Evolutionary conservation across 2,329 filamentous ascomycete species (phyloP), one percentile per base, ranked within the genome.

Genomic region (Botryotinia globosa): DNA sequence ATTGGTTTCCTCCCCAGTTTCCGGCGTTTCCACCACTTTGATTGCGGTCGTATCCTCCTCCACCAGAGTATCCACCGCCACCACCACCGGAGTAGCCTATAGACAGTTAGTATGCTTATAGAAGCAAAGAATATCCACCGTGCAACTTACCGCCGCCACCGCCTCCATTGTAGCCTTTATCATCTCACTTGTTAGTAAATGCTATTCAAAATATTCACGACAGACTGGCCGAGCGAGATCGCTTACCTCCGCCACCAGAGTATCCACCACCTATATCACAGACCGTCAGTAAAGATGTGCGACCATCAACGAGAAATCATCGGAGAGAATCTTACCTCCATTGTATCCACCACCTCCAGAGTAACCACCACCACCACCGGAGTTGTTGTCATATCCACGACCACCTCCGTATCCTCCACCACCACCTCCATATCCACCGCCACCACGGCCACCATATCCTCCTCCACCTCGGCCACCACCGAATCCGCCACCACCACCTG

Each of bases 381-480:
- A 76, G 29, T 80, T 81, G 74, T 84, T 82, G n/a, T 80, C 77
- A 71, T 77, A 77, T 42, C 71, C 69, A 54, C 77, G 77, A 37
- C 77, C 77, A 78, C 71, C 81, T 68, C 69, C 79, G 32, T 81
- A 81, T 66, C 80, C 80, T 77, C 84, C 83, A 77, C 85, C 83
- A 72, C 83, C 83, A 75, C 75, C 84, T 81, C 83, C 82, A 69
- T 87, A 85, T 70, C 85, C 85, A 72, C 89, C 76, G 71, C 89
- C 76, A 67, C 82, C 81, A 78, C 81, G 83, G 67, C 73, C 74
- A 39, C 77, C 75, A 39, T 76, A 72, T 73, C 76, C 81, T 78
- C 71, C 81, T 74, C 74, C 84, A 82, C 75, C 75, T 63, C 82
- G 82, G 72, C 81, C 81, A 76, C 84, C 61, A 59, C 73, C 74